Percentiles rank a stretch among this genome's conserved stretches.
Conservation (phyloP, 768 basidiomycete species). For the Gautieria morchelliformis region DNA sequence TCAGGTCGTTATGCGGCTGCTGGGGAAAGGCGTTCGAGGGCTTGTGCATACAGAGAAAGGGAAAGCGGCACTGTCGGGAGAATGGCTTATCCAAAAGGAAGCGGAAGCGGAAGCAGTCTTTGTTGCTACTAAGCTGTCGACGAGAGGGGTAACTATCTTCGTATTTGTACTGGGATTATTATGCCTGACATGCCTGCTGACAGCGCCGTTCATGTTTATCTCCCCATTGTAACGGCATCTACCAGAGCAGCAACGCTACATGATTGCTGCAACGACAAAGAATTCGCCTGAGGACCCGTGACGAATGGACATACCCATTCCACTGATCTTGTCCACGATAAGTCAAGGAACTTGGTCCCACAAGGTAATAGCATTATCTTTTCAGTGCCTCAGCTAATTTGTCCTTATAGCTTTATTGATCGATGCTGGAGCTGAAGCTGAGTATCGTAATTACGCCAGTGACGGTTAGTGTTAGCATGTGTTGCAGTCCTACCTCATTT, state of each 20-base stretch:
- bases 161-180: not conserved
- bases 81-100: constrained; percentile 90
- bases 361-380: constrained; percentile 15
- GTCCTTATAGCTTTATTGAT: constrained; percentile 62
- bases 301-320: constrained; percentile 41
- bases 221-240: constrained; percentile 86
- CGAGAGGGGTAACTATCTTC: constrained; percentile 61
- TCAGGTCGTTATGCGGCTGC: constrained; percentile 75
- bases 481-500: constrained; percentile 15
- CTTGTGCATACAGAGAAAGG: constrained; percentile 30
- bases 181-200: not conserved
- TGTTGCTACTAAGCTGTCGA: constrained; percentile 79
- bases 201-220: constrained; percentile 78
- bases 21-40: constrained; percentile 63
- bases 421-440: constrained; percentile 94
- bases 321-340: constrained; percentile 30
- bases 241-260: constrained; percentile 83
- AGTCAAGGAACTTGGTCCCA: constrained; percentile 36
- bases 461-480: constrained; percentile 33
- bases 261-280: constrained; percentile 88
- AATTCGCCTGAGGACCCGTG: constrained; percentile 78
- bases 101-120: constrained; percentile 92
- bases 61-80: constrained; percentile 51
- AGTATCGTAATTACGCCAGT: constrained; percentile 63
- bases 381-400: constrained; percentile 22